A percentile compares a stretch with the other conserved stretches of the same genome.
Evolutionary conservation across 805 yeast genomes (phyloP).

Genomic region (Starmerella potacharoeniae): DNA sequence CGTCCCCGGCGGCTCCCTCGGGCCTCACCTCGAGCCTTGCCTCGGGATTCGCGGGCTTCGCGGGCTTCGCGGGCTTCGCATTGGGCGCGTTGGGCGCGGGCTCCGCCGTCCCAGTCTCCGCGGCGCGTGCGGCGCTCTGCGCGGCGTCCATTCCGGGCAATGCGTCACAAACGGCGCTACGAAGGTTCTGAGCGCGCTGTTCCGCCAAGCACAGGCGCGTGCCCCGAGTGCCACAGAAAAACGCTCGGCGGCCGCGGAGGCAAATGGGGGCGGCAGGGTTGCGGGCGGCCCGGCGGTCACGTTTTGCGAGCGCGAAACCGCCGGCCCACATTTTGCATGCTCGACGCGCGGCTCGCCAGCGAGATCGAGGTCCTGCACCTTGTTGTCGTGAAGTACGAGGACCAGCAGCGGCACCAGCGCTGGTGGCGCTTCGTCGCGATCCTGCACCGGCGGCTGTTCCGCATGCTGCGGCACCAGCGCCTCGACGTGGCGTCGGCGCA

Average conservation of each 20-base stretch:
- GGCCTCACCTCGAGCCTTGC: background rate
- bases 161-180: too few species aligned
- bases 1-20: background rate
- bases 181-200: too few species aligned
- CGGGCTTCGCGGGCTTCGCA: too few species aligned
- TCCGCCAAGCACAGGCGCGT: too few species aligned
- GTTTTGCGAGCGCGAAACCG: background rate
- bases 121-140: too few species aligned
- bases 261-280: background rate
- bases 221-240: too few species aligned
- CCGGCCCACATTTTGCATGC: constrained; percentile 1
- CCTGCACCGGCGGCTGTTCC: constrained; percentile 39
- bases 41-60: too few species aligned
- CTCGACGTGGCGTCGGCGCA: constrained; percentile 13
- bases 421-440: constrained; percentile 72
- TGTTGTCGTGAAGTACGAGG: constrained; percentile 56
- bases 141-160: too few species aligned
- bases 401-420: constrained; percentile 58
- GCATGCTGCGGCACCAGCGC: constrained; percentile 13
- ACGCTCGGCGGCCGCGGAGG: too few species aligned
- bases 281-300: background rate
- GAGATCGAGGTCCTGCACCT: constrained; percentile 55
- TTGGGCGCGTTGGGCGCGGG: too few species aligned
- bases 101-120: too few species aligned
- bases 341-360: constrained; percentile 25